Base-by-base conservation (phyloP, 1,139 yeast genomes). In the Suhomyces taliae region DNA sequence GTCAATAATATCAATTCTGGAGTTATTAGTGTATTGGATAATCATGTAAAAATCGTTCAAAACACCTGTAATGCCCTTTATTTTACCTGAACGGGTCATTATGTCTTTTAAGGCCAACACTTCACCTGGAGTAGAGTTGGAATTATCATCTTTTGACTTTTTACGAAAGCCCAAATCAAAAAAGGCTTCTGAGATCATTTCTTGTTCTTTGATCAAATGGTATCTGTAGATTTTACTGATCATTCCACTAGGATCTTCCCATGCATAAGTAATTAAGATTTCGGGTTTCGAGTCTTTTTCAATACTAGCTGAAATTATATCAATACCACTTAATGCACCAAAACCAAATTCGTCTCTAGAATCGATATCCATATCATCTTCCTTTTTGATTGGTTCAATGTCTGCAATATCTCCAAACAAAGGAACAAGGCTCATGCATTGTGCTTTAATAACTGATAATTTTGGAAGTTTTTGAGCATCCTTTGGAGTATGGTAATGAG, bases 401-500 rank as follows among this genome's bases (percentile, higher is more conserved):
- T 34, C 11, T 6, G 10, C 51, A 48, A n/a, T 19, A n/a, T 50
- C 47, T 11, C 46, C 41, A 27, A 48, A 52, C 11, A 45, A 37
- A 1, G 70, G 57, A 32, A 63, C 42, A 1, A 74, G 71, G 5
- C 47, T 45, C 70, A 70, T 66, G 46, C 64, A 67, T 49, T 67
- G 64, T 11, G 72, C 49, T 31, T 62, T 53, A n/a, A 45, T 55
- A 11, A 62, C 48, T 0, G 47, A 39, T 40, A 74, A 41, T 27
- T 53, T 57, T 0, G 78, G 77, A 2, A 59, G 53, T 15, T 54
- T 59, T 45, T 67, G 69, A 34, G 60, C 60, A n/a, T 70, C 76
- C 37, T 68, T 70, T 0, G 84, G 82, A 0, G 83, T 80, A 51
- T 75, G 76, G 56, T 68, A 79, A 52, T 77, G 79, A 10, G 83